Evolutionary conservation across 495 filamentous ascomycete species (phyloP), one percentile per base, ranked within the genome.

Genomic region (Letharia lupina): DNA sequence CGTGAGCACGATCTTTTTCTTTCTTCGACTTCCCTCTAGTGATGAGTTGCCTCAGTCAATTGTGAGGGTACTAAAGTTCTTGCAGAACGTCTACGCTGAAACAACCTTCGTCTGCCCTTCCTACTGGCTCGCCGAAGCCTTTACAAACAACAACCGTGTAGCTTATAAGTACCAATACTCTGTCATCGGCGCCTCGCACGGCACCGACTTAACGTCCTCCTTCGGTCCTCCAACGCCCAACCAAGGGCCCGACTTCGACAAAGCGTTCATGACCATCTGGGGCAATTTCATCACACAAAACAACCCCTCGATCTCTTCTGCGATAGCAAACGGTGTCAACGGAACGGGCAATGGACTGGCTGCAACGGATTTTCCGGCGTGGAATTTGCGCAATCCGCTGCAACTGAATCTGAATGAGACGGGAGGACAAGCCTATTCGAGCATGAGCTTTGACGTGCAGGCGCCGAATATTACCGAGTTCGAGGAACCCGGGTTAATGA

Each of bases 111-210:
- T 78, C 67, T 89, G 86, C 67, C 84, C 86, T 1, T 77, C 83
- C 0, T 83, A 86, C 71, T 89, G 84, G 85, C 76, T 88, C 50
- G 84, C 83, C 12, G 78, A 82, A 47, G 85, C 84, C n/a, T 88
- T 84, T 70, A 69, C 75, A 23, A 44, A 65, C 60, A 69, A 70
- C 10, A 65, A 67, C 71, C 67, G 73, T 33, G 68, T 75, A 28
- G 75, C 77, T n/a, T 88, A 78, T 75, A 80, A 83, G 50, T 88
- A 87, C 67, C 81, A 88, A 73, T 88, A 84, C 72, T 84, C 80
- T 20, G 80, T 85, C 2, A 80, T 82, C 0, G 78, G 81, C 31
- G 82, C 84, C 18, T 78, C 71, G 23, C 86, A 88, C 75, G 81
- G 79, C 45, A 71, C 77, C 31, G 86, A 89, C 61, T 62, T 86